These are phyloP conservation scores for Talaromyces funiculosus DNA, from an alignment of 2,329 filamentous ascomycete genomes.

Conservation along the genomic window DNA sequence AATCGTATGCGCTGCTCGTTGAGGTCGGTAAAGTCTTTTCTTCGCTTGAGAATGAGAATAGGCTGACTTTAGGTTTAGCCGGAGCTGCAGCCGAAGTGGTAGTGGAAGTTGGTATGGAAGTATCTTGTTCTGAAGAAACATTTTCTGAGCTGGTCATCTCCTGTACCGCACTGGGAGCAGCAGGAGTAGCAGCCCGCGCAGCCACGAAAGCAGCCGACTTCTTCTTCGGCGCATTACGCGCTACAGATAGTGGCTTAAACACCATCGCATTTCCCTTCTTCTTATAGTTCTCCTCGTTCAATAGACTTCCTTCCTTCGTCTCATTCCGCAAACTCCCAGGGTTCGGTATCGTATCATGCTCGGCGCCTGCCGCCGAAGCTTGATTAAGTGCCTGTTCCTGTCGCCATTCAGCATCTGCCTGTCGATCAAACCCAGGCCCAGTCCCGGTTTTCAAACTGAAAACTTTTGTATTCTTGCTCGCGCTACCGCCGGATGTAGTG, in stretches of 20 bases:
- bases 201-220: constrained; percentile 33
- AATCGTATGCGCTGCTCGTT: constrained; percentile 33
- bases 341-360: constrained; percentile 21
- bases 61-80: constrained; percentile 40
- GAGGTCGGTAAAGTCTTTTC: constrained; percentile 18
- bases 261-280: constrained; percentile 72
- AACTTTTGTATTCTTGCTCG: constrained; percentile 42
- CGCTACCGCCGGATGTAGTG: constrained; percentile 14
- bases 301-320: constrained; percentile 12
- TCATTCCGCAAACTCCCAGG: constrained; percentile 20
- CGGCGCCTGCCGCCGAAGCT: constrained; percentile 32
- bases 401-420: constrained; percentile 40
- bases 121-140: constrained; percentile 5
- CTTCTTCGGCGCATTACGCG: constrained; percentile 67
- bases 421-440: constrained; percentile 72
- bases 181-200: constrained; percentile 15
- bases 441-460: constrained; percentile 78
- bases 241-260: constrained; percentile 85
- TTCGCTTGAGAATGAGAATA: constrained; percentile 37
- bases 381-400: constrained; percentile 20
- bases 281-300: constrained; percentile 33
- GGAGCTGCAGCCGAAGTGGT: constrained; percentile 20
- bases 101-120: constrained; percentile 15
- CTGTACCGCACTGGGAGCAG: constrained; percentile 13
- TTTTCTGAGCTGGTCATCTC: constrained; percentile 13